A percentile compares a stretch with the other conserved stretches of the same genome.
These are phyloP conservation scores for Elymus sibiricus DNA, from an alignment of 176 grass and related monocot genomes.

Conservation along the genomic window DNA sequence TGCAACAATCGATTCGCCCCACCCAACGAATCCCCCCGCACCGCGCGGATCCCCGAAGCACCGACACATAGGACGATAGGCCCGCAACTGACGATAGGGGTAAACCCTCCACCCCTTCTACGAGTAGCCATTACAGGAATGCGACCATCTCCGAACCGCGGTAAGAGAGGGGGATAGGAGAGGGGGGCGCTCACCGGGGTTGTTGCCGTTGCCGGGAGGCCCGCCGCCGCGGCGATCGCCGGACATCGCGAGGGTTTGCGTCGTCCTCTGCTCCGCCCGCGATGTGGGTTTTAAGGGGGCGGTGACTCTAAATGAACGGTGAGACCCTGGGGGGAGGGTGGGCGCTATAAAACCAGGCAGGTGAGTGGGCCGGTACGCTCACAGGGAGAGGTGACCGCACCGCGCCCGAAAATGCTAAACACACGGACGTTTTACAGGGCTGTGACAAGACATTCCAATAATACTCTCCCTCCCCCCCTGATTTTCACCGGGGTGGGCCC, in stretches of 20 bases:
- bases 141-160: neutral
- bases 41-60: neutral
- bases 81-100: neutral
- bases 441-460: too few relatives aligned
- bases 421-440: too few relatives aligned
- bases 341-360: neutral
- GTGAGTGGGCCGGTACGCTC: neutral
- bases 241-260: slow-evolving; percentile 11
- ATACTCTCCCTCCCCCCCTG: too few relatives aligned
- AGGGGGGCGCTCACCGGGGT: slow-evolving; percentile 19
- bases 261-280: neutral
- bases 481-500: too few relatives aligned
- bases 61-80: neutral
- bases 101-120: neutral
- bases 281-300: neutral
- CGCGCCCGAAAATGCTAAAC: too few relatives aligned
- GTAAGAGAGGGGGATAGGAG: neutral
- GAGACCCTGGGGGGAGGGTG: neutral
- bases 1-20: neutral
- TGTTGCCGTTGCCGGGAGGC: slow-evolving; percentile 5
- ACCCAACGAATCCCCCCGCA: neutral
- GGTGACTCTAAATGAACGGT: neutral
- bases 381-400: neutral
- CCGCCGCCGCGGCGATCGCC: slow-evolving; percentile 14
- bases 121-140: slow-evolving; percentile 25